Evolutionary conservation across 305 asterid species (phyloP), one percentile per base, ranked within the genome.

Genomic region (Salvia sclarea): DNA sequence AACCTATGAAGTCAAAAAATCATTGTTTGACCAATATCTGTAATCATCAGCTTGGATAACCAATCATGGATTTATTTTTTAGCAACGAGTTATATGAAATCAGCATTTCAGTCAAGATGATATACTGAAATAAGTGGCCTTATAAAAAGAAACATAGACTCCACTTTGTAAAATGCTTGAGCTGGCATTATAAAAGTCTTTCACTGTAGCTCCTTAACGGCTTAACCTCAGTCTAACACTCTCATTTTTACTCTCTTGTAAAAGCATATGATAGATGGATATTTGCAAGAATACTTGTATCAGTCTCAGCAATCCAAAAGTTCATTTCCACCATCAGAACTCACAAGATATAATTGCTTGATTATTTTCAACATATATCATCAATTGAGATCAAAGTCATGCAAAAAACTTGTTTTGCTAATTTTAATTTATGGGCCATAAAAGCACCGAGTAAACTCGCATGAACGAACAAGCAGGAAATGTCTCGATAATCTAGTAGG

Each of bases 391-490:
- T 21, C 31, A 50, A 11, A 50, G 6, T 1, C 16, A 8, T 50
- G 58, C 58, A 50, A 22, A 10, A 16, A 55, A 21, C 40, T 49
- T 35, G 56, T 55, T 24, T 37, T n/a, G 48, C 24, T 35, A 48
- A 10, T 3, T 13, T 37, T n/a, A 69, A 10, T 3, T 13, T 37
- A 24, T 14, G 37, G 28, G 22, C 35, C 47, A 16, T 25, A 28
- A 56, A 57, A n/a, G 8, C 11, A 21, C 20, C 4, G 41, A 10
- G 31, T 20, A 20, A 37, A 18, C 44, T 63, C 4, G 24, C 54
- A 63, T 31, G 55, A 28, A 70, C 41, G 45, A 40, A 35, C n/a
- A 14, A 70, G 17, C 61, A 37, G 14, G 13, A 58, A 31, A 10
- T 5, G 43, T 8, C 3, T 53, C 16, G 21, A 44, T 30, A 31